Base-by-base conservation (phyloP, 108 stramenopile species). In the Pseudonitzschia multiseries region DNA sequence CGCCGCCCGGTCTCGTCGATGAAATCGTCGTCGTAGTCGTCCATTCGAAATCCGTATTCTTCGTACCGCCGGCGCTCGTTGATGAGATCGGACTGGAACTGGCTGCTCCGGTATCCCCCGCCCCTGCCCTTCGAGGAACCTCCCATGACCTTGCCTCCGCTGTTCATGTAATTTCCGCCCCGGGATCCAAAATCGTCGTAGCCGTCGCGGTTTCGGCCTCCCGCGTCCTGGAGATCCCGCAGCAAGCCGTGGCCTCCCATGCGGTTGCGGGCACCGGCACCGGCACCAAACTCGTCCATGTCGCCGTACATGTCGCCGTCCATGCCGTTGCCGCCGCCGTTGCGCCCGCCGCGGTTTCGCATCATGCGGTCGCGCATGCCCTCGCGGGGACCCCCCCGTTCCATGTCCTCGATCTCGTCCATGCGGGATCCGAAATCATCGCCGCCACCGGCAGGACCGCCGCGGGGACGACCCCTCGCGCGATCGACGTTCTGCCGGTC, bases 121-220 rank as follows among this genome's bases (percentile, higher is more conserved):
- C 61, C 61, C 18, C 61, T 32, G n/a, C 32, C 61, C 8, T 62
- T 13, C 18, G 32, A 33, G 17, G 61, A 62, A 62, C 61, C 61
- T 3, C 61, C 61, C 61, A 62, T 62, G 32, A 62, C 32, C 32
- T 62, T 62, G 18, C 32, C 32, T 4, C 32, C 61, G 46, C 46
- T 18, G 9, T 18, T 1, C 46, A 48, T 48, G 29, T 31, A 28
- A 14, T n/a, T n/a, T 14, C 57, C 57, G n/a, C 57, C 57, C n/a
- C 57, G 57, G n/a, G 61, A 8, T 40, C 61, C 61, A 40, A 62
- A 62, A n/a, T 62, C 61, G 36, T 62, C 61, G 36, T 62, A 62
- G 0, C 8, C 61, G n/a, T 33, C 61, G 6, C 61, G 61, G 36
- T 33, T 29, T 31, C 57, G 57, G 26, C 61, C 61, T 14, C 61